Base-by-base conservation (phyloP, 179 eudicot genomes). In the Camellia oleifera region DNA sequence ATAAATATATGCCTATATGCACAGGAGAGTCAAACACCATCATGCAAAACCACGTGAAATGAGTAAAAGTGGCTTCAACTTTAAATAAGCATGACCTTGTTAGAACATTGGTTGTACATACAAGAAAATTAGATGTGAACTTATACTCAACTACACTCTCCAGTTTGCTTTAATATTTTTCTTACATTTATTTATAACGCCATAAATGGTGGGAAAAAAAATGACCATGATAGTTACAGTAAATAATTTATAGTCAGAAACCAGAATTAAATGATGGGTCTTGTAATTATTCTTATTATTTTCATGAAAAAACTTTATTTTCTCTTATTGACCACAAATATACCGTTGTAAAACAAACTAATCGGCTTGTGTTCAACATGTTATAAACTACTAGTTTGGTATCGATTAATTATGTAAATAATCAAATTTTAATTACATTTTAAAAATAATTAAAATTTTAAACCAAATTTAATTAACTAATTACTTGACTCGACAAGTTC, bases 1-100 rank as follows among this genome's bases (percentile, higher is more conserved):
- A 54, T 72, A 54, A 40, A 20, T 11, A 20, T 15, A 13, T 20
- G 7, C 40, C 40, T 32, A 62, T 6, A 40, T 4, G 54, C 10
- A 4, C 74, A 14, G 54, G 58, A 80, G 64, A 77, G 44, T 78
- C 45, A 74, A 74, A 63, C 69, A 75, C 57, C 46, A 83, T 86
- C 46, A 81, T 79, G 62, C 5, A 54, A 72, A 69, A 56, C 60
- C 81, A 83, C 77, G 85, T 86, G 86, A 75, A 81, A 79, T 79
- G 83, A 77, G 83, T 71, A 79, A 81, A 85, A 75, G 62, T 50
- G 17, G 42, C 69, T 79, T 54, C 40, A 57, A 68, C 82, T 81
- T 75, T 84, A 77, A 15, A 40, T 67, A 42, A 75, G 80, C 74
- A 77, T 76, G 63, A 72, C 77, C 40, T 32, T 32, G 40, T 32